Evolutionary conservation across 495 filamentous ascomycete species (phyloP), one percentile per base, ranked within the genome.

Genomic region (Diplogelasinospora grovesii): DNA sequence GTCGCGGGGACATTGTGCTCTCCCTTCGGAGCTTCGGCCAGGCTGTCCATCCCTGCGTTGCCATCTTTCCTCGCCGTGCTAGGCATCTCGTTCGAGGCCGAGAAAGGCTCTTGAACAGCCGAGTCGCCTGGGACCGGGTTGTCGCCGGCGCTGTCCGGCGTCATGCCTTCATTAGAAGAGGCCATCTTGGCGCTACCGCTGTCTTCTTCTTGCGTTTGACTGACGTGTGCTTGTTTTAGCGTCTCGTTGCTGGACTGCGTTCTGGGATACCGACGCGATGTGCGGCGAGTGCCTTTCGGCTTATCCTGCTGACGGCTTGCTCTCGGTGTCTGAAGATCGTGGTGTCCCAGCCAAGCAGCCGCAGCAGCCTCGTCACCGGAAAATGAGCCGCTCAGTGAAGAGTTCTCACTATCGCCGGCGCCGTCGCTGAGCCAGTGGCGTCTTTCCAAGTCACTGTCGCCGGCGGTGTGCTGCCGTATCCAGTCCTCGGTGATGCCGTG

Each of bases 371-470:
- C 68, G 36, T 69, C 61, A 21, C 55, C 56, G 46, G 69, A 61
- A 59, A 68, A 39, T 39, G 74, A 76, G 68, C 68, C 65, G 65
- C 71, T 76, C 74, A 78, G 47, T 64, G 71, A 76, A 75, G 74
- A 76, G 73, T 64, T 65, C 66, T 75, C 75, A 60, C 69, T 75
- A 48, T 74, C 73, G 51, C 75, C 79, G 19, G 77, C 74, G 46
- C 81, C 80, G 81, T 87, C 83, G 52, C 82, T 87, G 29, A 83
- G 60, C 83, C 83, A 87, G 56, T 82, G 77, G 26, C 73, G 74
- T 37, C 74, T 71, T 57, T 86, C 83, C 37, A 75, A 73, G 27
- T 73, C 61, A 28, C 66, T 66, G 47, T 78, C 76, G 46, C 74
- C 71, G 8, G 76, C 73, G 5, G 83, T 78, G 48, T 85, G 82